A percentile compares a stretch with the other conserved stretches of the same genome.
Evolutionary conservation across 495 filamentous ascomycete genomes (phyloP).

Genomic region (Collariella sp.): DNA sequence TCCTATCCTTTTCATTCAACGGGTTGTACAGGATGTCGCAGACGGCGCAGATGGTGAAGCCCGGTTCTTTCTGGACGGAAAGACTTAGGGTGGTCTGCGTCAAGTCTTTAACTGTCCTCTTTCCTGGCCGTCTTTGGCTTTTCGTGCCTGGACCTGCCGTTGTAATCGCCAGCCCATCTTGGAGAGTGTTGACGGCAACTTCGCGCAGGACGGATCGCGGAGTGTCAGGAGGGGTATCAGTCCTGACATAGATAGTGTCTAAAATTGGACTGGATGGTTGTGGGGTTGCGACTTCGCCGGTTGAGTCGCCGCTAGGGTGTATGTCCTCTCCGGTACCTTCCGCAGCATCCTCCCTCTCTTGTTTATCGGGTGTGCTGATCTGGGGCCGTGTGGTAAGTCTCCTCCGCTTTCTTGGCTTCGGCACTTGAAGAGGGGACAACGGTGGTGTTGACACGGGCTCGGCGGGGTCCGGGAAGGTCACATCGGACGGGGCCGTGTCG

Average conservation of each 20-base stretch:
- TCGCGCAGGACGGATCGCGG: background rate
- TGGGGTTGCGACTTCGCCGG: background rate
- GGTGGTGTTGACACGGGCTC: constrained; percentile 8
- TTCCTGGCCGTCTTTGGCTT: constrained; percentile 4
- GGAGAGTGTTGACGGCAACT: background rate
- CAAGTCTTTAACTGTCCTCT: constrained; percentile 21
- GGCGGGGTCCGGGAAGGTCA: background rate
- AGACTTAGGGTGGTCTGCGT: constrained; percentile 40
- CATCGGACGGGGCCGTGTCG: constrained; percentile 5
- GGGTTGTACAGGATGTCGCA: constrained; percentile 43
- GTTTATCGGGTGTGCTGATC: background rate
- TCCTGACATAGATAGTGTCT: background rate
- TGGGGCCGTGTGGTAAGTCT: constrained; percentile 30
- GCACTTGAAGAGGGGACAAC: background rate
- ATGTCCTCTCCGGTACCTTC: too few species aligned
- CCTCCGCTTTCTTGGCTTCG: constrained; percentile 21
- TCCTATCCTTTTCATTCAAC: constrained; percentile 37
- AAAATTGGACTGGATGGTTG: background rate
- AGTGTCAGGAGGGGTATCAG: background rate
- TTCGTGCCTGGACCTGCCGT: background rate
- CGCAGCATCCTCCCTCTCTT: background rate
- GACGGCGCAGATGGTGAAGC: constrained; percentile 37
- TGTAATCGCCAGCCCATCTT: background rate
- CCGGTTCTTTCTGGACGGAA: constrained; percentile 25
- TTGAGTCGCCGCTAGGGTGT: background rate